Conservation (phyloP, 371 early-diverging fungal genomes). For the Mortierella sp. region DNA sequence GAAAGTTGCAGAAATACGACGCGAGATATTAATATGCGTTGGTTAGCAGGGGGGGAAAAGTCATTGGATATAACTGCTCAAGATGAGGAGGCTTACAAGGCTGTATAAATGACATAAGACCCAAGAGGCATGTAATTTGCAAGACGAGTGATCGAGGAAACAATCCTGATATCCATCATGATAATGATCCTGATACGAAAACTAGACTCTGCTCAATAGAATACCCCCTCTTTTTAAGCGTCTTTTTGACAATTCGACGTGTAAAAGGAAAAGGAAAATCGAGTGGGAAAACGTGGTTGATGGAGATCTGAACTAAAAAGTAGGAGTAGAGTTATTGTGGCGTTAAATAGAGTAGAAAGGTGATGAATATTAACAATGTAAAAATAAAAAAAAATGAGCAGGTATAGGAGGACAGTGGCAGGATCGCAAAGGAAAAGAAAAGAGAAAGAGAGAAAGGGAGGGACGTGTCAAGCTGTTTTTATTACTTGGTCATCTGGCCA, state of each 20-base stretch:
- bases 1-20: neutral
- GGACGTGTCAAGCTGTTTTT: neutral
- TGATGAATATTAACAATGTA: neutral
- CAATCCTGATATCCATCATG: slow-evolving; percentile 43
- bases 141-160: slow-evolving; percentile 48
- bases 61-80: too few relatives aligned
- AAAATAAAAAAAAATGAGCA: slow-evolving; percentile 9
- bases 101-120: slow-evolving; percentile 56
- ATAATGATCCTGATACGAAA: too few relatives aligned
- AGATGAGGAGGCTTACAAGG: too few relatives aligned
- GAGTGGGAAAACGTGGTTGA: neutral
- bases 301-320: neutral
- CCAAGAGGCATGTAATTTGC: slow-evolving; percentile 54
- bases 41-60: too few relatives aligned
- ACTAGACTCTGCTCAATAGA: neutral
- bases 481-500: neutral
- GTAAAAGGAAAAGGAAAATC: too few relatives aligned
- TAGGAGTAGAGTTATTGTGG: neutral
- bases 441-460: neutral
- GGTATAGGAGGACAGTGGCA: neutral
- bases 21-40: too few relatives aligned
- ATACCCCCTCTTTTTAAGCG: slow-evolving; percentile 5
- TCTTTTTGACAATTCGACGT: neutral
- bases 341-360: neutral
- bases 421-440: slow-evolving; percentile 3